Evolutionary conservation across 768 basidiomycete genomes (phyloP).

Genomic region (Boletus insuetus): DNA sequence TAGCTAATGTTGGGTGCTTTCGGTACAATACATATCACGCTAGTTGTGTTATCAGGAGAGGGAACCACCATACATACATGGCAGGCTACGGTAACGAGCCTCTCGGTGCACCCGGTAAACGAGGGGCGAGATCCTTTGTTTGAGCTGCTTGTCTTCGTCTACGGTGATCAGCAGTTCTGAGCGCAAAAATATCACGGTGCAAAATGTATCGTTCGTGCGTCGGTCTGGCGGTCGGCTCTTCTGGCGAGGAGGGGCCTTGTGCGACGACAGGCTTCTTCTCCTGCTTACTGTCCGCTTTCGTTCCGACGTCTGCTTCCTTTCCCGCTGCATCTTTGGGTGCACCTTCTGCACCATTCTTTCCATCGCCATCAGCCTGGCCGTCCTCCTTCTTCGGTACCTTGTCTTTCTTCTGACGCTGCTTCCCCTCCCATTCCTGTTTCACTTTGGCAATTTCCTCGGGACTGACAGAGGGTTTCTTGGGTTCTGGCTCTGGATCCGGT

Average conservation of each 20-base stretch:
- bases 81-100: constrained; percentile 18
- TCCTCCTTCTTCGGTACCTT: constrained; percentile 47
- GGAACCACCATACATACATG: background rate
- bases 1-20: background rate
- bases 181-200: constrained; percentile 80
- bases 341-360: constrained; percentile 8
- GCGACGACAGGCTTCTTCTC: constrained; percentile 13
- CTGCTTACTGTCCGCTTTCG: constrained; percentile 27
- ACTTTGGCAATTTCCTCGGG: constrained; percentile 76
- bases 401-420: constrained; percentile 59
- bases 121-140: constrained; percentile 67
- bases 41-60: background rate
- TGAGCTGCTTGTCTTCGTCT: constrained; percentile 64
- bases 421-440: constrained; percentile 79
- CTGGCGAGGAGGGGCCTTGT: constrained; percentile 28
- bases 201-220: constrained; percentile 74
- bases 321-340: constrained; percentile 31
- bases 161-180: constrained; percentile 76
- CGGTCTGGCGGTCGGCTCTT: constrained; percentile 37
- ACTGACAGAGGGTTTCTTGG: constrained; percentile 36
- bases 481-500: constrained; percentile 39
- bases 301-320: constrained; percentile 33
- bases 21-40: background rate
- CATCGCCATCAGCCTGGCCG: constrained; percentile 33
- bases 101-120: constrained; percentile 62